These are phyloP conservation scores for Phytopythium sindhum DNA, from an alignment of 352 stramenopile genomes.

Conservation along the genomic window DNA sequence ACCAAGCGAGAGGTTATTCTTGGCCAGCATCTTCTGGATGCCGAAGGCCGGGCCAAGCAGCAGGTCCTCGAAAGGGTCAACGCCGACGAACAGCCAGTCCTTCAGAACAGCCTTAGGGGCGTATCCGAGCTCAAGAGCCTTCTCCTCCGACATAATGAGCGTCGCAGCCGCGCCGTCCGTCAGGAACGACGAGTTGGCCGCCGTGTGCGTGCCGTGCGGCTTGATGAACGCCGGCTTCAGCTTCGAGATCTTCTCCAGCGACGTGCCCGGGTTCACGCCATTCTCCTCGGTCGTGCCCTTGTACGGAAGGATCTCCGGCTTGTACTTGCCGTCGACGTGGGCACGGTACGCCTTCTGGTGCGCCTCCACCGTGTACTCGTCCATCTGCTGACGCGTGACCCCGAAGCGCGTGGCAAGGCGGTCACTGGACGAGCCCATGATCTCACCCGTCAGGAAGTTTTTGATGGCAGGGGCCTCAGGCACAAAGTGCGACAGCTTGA, in stretches of 20 bases:
- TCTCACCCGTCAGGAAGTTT: slow-evolving; percentile 98
- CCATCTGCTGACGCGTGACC: slow-evolving; percentile 94
- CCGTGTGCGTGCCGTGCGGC: slow-evolving; percentile 97
- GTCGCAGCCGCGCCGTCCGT: slow-evolving; percentile 95
- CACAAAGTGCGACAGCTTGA: slow-evolving; percentile 89
- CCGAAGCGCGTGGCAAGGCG: slow-evolving; percentile 93
- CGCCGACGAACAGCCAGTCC: slow-evolving; percentile 95
- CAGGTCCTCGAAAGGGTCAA: slow-evolving; percentile 95
- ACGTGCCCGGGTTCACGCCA: slow-evolving; percentile 95
- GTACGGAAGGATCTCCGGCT: slow-evolving; percentile 92
- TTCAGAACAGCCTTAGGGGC: slow-evolving; percentile 94
- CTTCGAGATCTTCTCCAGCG: slow-evolving; percentile 93
- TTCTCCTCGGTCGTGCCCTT: slow-evolving; percentile 96
- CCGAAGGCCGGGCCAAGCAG: slow-evolving; percentile 95
- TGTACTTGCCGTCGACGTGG: slow-evolving; percentile 93
- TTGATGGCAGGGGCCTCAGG: slow-evolving; percentile 97
- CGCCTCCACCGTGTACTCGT: slow-evolving; percentile 95
- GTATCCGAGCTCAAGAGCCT: slow-evolving; percentile 94
- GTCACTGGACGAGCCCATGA: slow-evolving; percentile 98
- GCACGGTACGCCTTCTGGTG: slow-evolving; percentile 94
- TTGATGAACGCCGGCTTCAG: slow-evolving; percentile 99
- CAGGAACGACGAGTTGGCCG: slow-evolving; percentile 97
- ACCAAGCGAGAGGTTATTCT: slow-evolving; percentile 85
- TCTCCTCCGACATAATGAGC: slow-evolving; percentile 97
- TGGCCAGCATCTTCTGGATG: slow-evolving; percentile 80